Evolutionary conservation across 805 yeast species (phyloP).

Genomic region (Candida odintsovae): DNA sequence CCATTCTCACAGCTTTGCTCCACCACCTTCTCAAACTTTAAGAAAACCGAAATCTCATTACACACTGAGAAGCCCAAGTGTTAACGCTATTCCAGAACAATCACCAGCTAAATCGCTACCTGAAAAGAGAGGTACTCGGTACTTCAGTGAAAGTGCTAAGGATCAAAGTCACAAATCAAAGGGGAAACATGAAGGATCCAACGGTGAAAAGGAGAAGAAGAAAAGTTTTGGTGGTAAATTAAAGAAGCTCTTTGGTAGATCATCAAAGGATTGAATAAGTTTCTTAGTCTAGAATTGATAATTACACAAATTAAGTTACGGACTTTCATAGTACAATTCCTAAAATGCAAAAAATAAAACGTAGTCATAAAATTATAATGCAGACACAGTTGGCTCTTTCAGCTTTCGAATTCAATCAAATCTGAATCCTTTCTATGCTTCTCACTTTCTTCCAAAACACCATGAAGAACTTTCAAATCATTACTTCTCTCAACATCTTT

Average conservation of each 20-base stretch:
- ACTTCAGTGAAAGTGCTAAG: conserved; percentile 23
- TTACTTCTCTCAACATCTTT: conserved; percentile 12
- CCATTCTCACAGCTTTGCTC: background rate
- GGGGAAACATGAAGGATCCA: conserved; percentile 3
- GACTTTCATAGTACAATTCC: too few species aligned
- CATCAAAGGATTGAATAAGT: background rate
- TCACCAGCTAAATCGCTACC: conserved; percentile 25
- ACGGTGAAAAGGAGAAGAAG: conserved; percentile 21
- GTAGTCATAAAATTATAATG: background rate
- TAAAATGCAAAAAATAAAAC: background rate
- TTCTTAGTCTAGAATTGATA: background rate
- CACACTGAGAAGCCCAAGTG: conserved; percentile 26
- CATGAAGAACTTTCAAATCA: conserved; percentile 27
- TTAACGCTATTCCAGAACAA: conserved; percentile 6
- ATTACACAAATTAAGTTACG: background rate
- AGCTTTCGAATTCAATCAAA: conserved; percentile 41
- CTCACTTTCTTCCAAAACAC: conserved; percentile 13
- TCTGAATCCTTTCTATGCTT: conserved; percentile 17
- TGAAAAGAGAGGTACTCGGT: conserved; percentile 21
- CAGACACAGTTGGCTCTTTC: conserved; percentile 1
- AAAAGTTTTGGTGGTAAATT: conserved; percentile 31
- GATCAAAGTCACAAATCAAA: conserved; percentile 9
- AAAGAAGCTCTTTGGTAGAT: conserved; percentile 36
- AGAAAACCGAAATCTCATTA: conserved; percentile 21
- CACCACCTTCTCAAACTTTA: conserved; percentile 16